Conservation (phyloP, 1,284 basidiomycete species). For the Entoloma clypeatum region DNA sequence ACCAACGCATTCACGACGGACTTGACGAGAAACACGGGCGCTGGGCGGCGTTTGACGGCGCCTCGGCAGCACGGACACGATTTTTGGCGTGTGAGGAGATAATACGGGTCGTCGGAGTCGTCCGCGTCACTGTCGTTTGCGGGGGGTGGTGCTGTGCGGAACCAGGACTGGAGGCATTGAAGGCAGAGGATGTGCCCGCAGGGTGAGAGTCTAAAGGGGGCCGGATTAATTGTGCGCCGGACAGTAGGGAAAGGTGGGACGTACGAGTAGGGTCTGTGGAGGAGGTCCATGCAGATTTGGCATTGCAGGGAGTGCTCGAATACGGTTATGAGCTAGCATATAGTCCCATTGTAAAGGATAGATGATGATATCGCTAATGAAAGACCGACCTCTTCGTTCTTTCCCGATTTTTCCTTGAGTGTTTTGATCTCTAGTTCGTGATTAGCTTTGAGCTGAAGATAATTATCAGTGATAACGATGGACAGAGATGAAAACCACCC, state of each 20-base stretch:
- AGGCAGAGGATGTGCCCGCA: constrained; percentile 72
- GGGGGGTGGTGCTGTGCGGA: constrained; percentile 56
- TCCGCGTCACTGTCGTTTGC: constrained; percentile 51
- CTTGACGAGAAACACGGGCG: constrained; percentile 66
- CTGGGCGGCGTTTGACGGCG: constrained; percentile 51
- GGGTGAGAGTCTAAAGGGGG: constrained; percentile 52
- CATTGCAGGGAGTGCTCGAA: constrained; percentile 62
- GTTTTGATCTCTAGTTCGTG: constrained; percentile 43
- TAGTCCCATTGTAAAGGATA: constrained; percentile 4
- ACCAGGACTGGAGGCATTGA: constrained; percentile 69
- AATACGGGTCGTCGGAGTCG: constrained; percentile 44
- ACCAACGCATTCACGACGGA: constrained; percentile 46
- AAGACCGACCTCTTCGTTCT: constrained; percentile 51
- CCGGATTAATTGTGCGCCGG: neutral
- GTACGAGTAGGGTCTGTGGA: constrained; percentile 61
- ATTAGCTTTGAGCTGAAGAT: constrained; percentile 46
- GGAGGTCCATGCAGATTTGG: constrained; percentile 71
- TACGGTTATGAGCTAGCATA: constrained; percentile 43
- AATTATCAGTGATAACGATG: neutral
- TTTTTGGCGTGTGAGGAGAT: constrained; percentile 56
- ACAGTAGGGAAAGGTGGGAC: constrained; percentile 24
- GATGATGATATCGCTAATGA: neutral
- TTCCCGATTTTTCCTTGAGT: constrained; percentile 44
- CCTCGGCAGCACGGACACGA: constrained; percentile 70
- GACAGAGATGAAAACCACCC: neutral